These are phyloP conservation scores for Phytophthora litchii DNA, from an alignment of 352 stramenopile species.

Conservation along the genomic window DNA sequence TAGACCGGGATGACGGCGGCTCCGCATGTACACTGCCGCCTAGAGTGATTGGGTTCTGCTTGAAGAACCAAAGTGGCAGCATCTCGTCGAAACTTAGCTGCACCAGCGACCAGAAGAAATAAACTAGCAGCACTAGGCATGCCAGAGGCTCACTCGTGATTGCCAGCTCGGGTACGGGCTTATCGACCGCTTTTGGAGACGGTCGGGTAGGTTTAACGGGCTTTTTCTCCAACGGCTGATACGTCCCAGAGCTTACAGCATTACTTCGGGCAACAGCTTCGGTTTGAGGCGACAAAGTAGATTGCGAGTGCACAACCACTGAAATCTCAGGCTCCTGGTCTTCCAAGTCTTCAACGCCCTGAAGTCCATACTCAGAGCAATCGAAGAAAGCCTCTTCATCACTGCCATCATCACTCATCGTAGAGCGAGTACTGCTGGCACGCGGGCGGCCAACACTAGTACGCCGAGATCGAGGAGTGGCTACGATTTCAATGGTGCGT, in stretches of 20 bases:
- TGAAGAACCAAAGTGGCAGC: slow-evolving; percentile 82
- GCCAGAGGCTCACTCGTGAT: slow-evolving; percentile 73
- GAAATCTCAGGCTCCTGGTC: slow-evolving; percentile 65
- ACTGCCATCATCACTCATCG: slow-evolving; percentile 53
- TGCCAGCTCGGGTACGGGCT: slow-evolving; percentile 49
- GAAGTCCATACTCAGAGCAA: slow-evolving; percentile 78
- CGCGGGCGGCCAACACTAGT: slow-evolving; percentile 30
- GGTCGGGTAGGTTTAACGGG: slow-evolving; percentile 19
- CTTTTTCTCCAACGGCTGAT: slow-evolving; percentile 43
- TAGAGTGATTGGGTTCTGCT: slow-evolving; percentile 53
- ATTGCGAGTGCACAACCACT: slow-evolving; percentile 75
- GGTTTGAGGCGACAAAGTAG: slow-evolving; percentile 36
- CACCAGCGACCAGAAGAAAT: slow-evolving; percentile 73
- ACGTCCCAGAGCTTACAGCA: slow-evolving; percentile 12
- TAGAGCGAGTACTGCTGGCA: slow-evolving; percentile 41
- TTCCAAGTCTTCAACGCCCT: slow-evolving; percentile 62
- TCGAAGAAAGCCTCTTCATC: slow-evolving; percentile 88
- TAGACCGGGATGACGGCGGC: slow-evolving; percentile 35
- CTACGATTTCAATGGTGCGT: slow-evolving; percentile 79
- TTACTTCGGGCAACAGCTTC: slow-evolving; percentile 46
- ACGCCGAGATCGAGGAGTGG: slow-evolving; percentile 32
- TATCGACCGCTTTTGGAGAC: slow-evolving; percentile 22
- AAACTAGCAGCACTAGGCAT: slow-evolving; percentile 69
- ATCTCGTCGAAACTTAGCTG: slow-evolving; percentile 85
- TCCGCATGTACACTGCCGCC: slow-evolving; percentile 49